Evolutionary conservation across 768 basidiomycete genomes (phyloP).

Genomic region (Leccinum ochraceum): DNA sequence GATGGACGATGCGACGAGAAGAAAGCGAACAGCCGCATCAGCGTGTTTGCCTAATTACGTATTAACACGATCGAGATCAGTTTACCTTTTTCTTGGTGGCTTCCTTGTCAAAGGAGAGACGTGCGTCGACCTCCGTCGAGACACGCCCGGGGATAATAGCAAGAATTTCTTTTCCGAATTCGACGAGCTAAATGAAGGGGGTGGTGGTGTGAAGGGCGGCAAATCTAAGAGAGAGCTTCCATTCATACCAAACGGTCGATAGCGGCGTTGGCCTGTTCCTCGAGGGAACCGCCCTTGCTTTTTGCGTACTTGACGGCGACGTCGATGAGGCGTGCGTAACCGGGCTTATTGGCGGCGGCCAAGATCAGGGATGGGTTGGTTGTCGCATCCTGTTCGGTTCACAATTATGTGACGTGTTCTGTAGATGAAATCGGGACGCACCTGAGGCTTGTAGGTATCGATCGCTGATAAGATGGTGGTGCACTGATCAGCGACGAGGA

Average conservation of each 20-base stretch:
- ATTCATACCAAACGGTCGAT: slow-evolving; percentile 82
- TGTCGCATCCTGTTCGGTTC: slow-evolving; percentile 77
- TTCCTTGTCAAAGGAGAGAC: slow-evolving; percentile 95
- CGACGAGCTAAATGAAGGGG: slow-evolving; percentile 70
- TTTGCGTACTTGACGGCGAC: slow-evolving; percentile 74
- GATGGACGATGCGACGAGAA: slow-evolving; percentile 10
- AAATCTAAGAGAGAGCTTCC: slow-evolving; percentile 14
- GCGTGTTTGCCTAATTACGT: slow-evolving; percentile 24
- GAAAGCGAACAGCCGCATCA: slow-evolving; percentile 9
- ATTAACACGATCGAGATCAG: slow-evolving; percentile 16
- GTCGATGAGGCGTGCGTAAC: slow-evolving; percentile 82
- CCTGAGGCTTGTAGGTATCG: slow-evolving; percentile 95
- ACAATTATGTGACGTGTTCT: slow-evolving; percentile 9
- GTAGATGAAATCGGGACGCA: slow-evolving; percentile 31
- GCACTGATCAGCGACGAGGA: slow-evolving; percentile 27
- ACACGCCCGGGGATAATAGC: slow-evolving; percentile 96
- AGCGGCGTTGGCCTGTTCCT: slow-evolving; percentile 75
- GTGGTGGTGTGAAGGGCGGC: slow-evolving; percentile 14
- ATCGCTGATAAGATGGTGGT: slow-evolving; percentile 59
- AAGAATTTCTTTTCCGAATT: slow-evolving; percentile 96
- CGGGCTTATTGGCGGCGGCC: slow-evolving; percentile 87
- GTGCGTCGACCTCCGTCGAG: slow-evolving; percentile 98
- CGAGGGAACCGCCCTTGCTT: slow-evolving; percentile 74
- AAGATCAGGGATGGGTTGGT: slow-evolving; percentile 97
- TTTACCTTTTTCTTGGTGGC: slow-evolving; percentile 83